Percentiles rank a stretch among this genome's conserved stretches.
These are phyloP conservation scores for Nemania serpens DNA, from an alignment of 2,329 filamentous ascomycete genomes.

Conservation along the genomic window DNA sequence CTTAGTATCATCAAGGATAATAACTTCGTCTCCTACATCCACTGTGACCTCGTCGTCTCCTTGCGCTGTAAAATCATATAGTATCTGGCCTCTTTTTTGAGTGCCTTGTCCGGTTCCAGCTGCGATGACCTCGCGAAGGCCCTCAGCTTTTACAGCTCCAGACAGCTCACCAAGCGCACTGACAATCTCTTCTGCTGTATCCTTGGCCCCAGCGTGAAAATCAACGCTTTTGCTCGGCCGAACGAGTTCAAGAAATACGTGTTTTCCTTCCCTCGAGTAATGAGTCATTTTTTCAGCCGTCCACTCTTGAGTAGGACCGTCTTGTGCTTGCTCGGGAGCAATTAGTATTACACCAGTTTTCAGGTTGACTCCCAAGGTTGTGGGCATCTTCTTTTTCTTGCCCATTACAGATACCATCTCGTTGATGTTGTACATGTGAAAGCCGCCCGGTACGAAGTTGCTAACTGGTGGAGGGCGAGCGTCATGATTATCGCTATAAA, in stretches of 20 bases:
- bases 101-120: conserved; percentile 70
- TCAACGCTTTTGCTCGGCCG: conserved; percentile 93
- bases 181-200: conserved; percentile 94
- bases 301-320: conserved; percentile 91
- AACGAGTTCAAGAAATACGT: conserved; percentile 93
- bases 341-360: conserved; percentile 88
- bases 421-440: conserved; percentile 94
- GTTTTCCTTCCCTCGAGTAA: conserved; percentile 97
- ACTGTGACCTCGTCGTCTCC: conserved; percentile 97
- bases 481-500: conserved; percentile 22
- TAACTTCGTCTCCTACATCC: conserved; percentile 84
- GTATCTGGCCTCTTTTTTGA: conserved; percentile 81
- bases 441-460: conserved; percentile 73
- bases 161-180: conserved; percentile 85
- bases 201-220: conserved; percentile 96
- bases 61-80: conserved; percentile 97
- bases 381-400: conserved; percentile 97
- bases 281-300: conserved; percentile 93
- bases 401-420: conserved; percentile 98
- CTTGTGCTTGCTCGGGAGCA: conserved; percentile 79
- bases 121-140: conserved; percentile 81
- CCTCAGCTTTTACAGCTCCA: conserved; percentile 81
- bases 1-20: conserved; percentile 85
- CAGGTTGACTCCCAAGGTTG: conserved; percentile 92
- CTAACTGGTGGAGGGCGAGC: conserved; percentile 41